Evolutionary conservation across 2,329 filamentous ascomycete genomes (phyloP).

Genomic region (Fusarium oxysporum): DNA sequence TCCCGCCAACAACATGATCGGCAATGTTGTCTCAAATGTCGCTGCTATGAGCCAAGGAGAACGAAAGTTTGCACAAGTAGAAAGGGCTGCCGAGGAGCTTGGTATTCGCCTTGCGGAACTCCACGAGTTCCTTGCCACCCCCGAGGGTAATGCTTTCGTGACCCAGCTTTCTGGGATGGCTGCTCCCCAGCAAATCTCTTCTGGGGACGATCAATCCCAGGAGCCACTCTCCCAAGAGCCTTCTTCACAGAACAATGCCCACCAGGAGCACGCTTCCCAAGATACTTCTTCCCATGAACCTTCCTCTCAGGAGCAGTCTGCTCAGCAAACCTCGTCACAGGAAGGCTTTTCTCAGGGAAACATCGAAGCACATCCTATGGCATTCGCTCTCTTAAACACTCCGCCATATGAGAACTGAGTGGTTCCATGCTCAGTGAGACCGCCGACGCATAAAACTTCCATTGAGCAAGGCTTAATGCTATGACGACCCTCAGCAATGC

Average conservation of each 20-base stretch:
- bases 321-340: background rate
- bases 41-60: constrained; percentile 57
- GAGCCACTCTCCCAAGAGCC: background rate
- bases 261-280: background rate
- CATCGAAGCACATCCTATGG: background rate
- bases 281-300: background rate
- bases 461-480: background rate
- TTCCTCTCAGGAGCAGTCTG: background rate
- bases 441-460: background rate
- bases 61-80: constrained; percentile 63
- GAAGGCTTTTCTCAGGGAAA: background rate
- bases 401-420: background rate
- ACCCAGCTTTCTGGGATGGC: background rate
- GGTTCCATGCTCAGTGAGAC: background rate
- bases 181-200: constrained; percentile 6
- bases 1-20: constrained; percentile 39
- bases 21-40: constrained; percentile 60
- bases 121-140: constrained; percentile 55
- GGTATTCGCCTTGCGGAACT: constrained; percentile 65
- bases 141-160: constrained; percentile 39
- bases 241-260: background rate
- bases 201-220: background rate
- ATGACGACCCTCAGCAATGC: background rate
- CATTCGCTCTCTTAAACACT: background rate
- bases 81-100: constrained; percentile 65